Evolutionary conservation across 2,329 filamentous ascomycete species (phyloP), one percentile per base, ranked within the genome.

Genomic region (Fusarium sp.): DNA sequence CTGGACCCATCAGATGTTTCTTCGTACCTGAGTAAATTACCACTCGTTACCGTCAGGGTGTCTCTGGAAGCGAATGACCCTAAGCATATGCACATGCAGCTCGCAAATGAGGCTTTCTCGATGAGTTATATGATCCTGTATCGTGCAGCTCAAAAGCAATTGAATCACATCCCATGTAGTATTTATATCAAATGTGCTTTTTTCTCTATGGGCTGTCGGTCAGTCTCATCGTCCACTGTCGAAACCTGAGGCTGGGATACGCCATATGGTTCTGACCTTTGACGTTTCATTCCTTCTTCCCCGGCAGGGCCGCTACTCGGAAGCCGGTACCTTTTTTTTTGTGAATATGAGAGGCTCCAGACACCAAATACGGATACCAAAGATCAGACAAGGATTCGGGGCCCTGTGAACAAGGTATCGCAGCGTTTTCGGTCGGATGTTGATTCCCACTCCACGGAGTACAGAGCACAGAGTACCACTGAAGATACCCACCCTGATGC

Each of bases 271-370:
- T 57, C 63, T 59, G 23, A 62, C 61, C 43, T 58, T 45, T 42
- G 44, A 42, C 49, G 71, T 72, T 73, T 73, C 62, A 72, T 67
- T 52, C 51, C 49, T 66, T 57, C 54, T 58, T 65, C 62, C 65
- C 66, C 64, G 66, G 67, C 36, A 51, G 51, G 52, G 47, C 45
- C 61, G 32, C 47, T 47, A 47, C 14, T 51, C 32, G 36, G 38
- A 39, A 43, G 30, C 45, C 24, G 32, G 51, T 38, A 34, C 38
- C 38, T 51, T 46, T 44, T 24, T 28, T 11, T 28, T 11, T 38
- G 32, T 38, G 32, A 44, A 26, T 39, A 21, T 49, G 50, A 28
- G 14, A 36, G 34, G n/a, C 12, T 24, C 21, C 19, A 21, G 17
- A 51, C 11, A 51, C 8, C 28, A 19, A 32, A n/a, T 11, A n/a